Percentiles rank a stretch among this genome's conserved stretches.
These are phyloP conservation scores for Claviceps purpurea DNA, from an alignment of 2,329 filamentous ascomycete genomes.

Conservation along the genomic window DNA sequence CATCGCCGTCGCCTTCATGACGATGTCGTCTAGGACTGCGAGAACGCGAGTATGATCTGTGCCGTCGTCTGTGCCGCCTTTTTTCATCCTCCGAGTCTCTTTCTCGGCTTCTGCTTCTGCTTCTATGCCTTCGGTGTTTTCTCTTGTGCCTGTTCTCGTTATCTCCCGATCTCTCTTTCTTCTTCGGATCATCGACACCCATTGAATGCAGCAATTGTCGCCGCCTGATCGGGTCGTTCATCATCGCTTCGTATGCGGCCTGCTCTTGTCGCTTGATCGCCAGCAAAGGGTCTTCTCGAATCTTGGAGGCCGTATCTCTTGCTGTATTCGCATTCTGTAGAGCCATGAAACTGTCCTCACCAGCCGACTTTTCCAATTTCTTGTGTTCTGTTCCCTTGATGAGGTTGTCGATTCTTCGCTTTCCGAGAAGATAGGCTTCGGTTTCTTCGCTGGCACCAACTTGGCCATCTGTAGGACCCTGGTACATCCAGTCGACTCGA, in stretches of 20 bases:
- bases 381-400: slow-evolving; percentile 71
- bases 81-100: neutral
- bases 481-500: slow-evolving; percentile 97
- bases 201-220: slow-evolving; percentile 53
- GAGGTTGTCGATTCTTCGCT: slow-evolving; percentile 73
- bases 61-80: slow-evolving; percentile 21
- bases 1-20: slow-evolving; percentile 11
- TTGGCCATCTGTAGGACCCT: slow-evolving; percentile 67
- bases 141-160: slow-evolving; percentile 17
- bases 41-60: slow-evolving; percentile 33
- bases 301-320: slow-evolving; percentile 72
- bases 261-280: slow-evolving; percentile 91
- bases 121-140: slow-evolving; percentile 4
- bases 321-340: slow-evolving; percentile 57
- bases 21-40: slow-evolving; percentile 25
- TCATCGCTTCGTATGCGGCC: slow-evolving; percentile 64
- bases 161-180: slow-evolving; percentile 24
- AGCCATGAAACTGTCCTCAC: slow-evolving; percentile 45
- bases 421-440: slow-evolving; percentile 86
- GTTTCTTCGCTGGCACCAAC: slow-evolving; percentile 74
- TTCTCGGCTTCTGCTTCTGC: slow-evolving; percentile 5
- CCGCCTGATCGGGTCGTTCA: slow-evolving; percentile 59
- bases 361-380: slow-evolving; percentile 63
- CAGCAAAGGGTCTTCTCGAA: slow-evolving; percentile 79
- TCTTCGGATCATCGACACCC: slow-evolving; percentile 38